phyloP scores from a whole-genome alignment of 805 yeast genomes.

The Pichia occidentalis region DNA sequence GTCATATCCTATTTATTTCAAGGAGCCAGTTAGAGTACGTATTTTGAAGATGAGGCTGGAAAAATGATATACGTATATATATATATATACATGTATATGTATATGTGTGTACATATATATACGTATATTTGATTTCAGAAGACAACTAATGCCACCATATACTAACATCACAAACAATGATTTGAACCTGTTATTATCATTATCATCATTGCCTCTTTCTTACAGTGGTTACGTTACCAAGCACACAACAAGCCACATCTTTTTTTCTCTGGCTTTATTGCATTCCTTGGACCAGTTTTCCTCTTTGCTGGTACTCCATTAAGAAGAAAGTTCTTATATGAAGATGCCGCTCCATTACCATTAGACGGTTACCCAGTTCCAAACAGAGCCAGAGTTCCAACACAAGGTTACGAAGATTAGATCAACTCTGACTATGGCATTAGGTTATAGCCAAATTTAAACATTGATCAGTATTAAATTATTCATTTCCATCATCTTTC shows the following conservation, averaged over 20 bases:
- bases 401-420: slow-evolving; percentile 54
- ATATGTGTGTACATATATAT: not conserved
- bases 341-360: slow-evolving; percentile 63
- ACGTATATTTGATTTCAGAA: not conserved
- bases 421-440: too few relatives aligned
- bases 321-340: slow-evolving; percentile 61
- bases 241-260: slow-evolving; percentile 74
- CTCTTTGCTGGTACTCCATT: slow-evolving; percentile 55
- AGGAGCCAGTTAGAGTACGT: slow-evolving; percentile 60
- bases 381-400: slow-evolving; percentile 40
- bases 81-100: too few relatives aligned
- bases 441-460: too few relatives aligned
- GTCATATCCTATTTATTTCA: slow-evolving; percentile 48
- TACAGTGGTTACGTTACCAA: slow-evolving; percentile 64
- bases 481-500: too few relatives aligned
- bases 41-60: too few relatives aligned
- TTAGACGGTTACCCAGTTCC: slow-evolving; percentile 49
- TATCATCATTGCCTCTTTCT: slow-evolving; percentile 1
- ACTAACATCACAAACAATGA: slow-evolving; percentile 19
- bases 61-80: too few relatives aligned
- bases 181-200: too few relatives aligned
- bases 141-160: too few relatives aligned
- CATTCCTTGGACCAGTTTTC: slow-evolving; percentile 60
- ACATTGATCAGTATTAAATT: too few relatives aligned
- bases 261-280: slow-evolving; percentile 58